Percentiles rank a stretch among this genome's conserved stretches.
phyloP scores from a whole-genome alignment of 2,329 filamentous ascomycete genomes.

The Capronia coronata region DNA sequence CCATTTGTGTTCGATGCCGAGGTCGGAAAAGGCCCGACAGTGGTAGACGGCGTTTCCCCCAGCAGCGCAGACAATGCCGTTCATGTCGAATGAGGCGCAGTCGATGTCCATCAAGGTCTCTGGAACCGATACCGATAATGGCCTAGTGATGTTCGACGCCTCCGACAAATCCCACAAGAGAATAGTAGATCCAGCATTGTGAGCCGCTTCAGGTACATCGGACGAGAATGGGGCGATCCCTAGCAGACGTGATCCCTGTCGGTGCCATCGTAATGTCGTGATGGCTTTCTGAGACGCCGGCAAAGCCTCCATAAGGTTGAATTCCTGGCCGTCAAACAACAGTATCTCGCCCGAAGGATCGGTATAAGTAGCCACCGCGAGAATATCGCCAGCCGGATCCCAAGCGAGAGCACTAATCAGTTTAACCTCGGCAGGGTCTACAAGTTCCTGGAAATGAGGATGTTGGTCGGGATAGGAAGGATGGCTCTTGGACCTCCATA shows the following conservation, averaged over 20 bases:
- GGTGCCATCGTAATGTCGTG: constrained; percentile 40
- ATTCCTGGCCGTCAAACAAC: constrained; percentile 40
- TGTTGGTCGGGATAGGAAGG: constrained; percentile 3
- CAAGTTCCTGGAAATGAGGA: constrained; percentile 18
- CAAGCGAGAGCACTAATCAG: constrained; percentile 43
- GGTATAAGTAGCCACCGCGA: constrained; percentile 44
- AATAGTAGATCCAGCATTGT: constrained; percentile 28
- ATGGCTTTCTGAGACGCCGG: constrained; percentile 42
- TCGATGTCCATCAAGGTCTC: constrained; percentile 38
- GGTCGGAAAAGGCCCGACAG: constrained; percentile 22
- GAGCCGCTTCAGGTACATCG: constrained; percentile 3
- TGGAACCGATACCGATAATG: constrained; percentile 26
- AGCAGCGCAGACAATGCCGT: constrained; percentile 32
- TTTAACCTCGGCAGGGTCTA: constrained; percentile 19
- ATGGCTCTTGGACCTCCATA: constrained; percentile 37
- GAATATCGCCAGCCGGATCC: constrained; percentile 40
- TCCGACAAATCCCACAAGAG: constrained; percentile 38
- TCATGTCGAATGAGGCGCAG: constrained; percentile 38
- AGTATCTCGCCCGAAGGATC: constrained; percentile 40
- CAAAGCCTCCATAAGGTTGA: constrained; percentile 39
- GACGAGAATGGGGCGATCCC: constrained; percentile 40
- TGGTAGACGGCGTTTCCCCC: constrained; percentile 25
- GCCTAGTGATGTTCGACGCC: constrained; percentile 15
- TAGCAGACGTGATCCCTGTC: constrained; percentile 36
- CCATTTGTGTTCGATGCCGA: constrained; percentile 24